Evolutionary conservation across 495 filamentous ascomycete species (phyloP), one percentile per base, ranked within the genome.

Genomic region (Durotheca rogersii): DNA sequence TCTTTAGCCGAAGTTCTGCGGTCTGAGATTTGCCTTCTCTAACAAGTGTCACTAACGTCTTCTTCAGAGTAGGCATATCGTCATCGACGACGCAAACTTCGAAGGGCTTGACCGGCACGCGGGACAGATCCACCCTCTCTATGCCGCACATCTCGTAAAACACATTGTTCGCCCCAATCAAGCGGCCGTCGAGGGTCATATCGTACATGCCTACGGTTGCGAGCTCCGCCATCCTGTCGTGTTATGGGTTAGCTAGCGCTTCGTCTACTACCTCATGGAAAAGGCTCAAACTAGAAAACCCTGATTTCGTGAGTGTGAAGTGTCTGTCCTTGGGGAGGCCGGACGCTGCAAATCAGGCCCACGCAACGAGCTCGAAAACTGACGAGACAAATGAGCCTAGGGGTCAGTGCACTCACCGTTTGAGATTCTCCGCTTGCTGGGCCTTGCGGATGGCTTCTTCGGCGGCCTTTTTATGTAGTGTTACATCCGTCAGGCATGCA

Each of bases 1-100:
- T 73, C 42, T 84, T 82, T 63, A 88, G 85, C 6, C 85, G 75
- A 61, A 88, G 82, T 57, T 88, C 84, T 18, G 78, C 70, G 23
- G 81, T 83, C 12, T 84, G 71, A 0, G 82, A 64, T 7, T 69
- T 67, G 47, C 73, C 77, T 11, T 81, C 70, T 7, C 78, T 56
- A 5, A 86, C 74, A 2, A 87, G 69, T 9, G 70, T 68, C 5
- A 57, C 62, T 81, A 84, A 86, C 2, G 79, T 67, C 7, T 53
- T 53, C 47, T 75, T 67, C 1, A 86, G 74, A 1, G 60, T 63
- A 9, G 62, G 62, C 21, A 72, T 61, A 48, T 89, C 85, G 44
- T 85, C 81, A 31, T 79, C 72, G 23, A 72, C 76, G 23, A 89
- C 78, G 49, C 67, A 69, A 7, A 42, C 43, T 41, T 72, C 61